Conservation (phyloP, 768 basidiomycete species). For the Tylopilus balloui region DNA sequence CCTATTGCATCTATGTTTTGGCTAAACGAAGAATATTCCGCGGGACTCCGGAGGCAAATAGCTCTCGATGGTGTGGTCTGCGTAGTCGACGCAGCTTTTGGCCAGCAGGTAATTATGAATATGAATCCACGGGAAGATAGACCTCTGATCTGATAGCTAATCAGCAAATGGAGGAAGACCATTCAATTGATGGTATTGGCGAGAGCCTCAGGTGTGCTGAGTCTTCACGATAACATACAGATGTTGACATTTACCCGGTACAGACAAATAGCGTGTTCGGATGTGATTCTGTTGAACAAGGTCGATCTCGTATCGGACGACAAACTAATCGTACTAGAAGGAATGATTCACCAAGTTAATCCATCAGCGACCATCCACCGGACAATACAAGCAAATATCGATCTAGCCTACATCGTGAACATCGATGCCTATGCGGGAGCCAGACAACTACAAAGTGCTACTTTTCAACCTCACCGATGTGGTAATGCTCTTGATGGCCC, state of each 20-base stretch:
- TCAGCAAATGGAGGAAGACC: constrained; percentile 86
- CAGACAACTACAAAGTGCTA: constrained; percentile 21
- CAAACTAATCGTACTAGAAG: constrained; percentile 47
- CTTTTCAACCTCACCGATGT: constrained; percentile 31
- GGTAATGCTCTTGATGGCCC: constrained; percentile 28
- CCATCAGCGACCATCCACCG: constrained; percentile 70
- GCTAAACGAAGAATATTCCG: constrained; percentile 78
- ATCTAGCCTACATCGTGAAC: constrained; percentile 71
- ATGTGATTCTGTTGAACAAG: constrained; percentile 92
- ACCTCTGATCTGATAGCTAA: constrained; percentile 1
- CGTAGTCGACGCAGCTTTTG: constrained; percentile 87
- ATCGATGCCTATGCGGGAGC: constrained; percentile 73
- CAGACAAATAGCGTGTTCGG: constrained; percentile 92
- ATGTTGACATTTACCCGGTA: constrained; percentile 1
- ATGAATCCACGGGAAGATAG: constrained; percentile 31
- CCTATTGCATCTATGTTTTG: constrained; percentile 86
- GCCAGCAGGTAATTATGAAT: constrained; percentile 42
- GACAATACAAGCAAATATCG: constrained; percentile 69
- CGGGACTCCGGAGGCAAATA: constrained; percentile 65
- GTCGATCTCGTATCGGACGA: constrained; percentile 60
- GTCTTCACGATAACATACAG: background rate
- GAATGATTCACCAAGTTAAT: constrained; percentile 70
- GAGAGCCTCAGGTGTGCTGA: constrained; percentile 71
- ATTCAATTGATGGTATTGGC: constrained; percentile 58
- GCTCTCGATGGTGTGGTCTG: constrained; percentile 86